Conservation (phyloP, 257 asterid species). For the Rubia yunnanensis region DNA sequence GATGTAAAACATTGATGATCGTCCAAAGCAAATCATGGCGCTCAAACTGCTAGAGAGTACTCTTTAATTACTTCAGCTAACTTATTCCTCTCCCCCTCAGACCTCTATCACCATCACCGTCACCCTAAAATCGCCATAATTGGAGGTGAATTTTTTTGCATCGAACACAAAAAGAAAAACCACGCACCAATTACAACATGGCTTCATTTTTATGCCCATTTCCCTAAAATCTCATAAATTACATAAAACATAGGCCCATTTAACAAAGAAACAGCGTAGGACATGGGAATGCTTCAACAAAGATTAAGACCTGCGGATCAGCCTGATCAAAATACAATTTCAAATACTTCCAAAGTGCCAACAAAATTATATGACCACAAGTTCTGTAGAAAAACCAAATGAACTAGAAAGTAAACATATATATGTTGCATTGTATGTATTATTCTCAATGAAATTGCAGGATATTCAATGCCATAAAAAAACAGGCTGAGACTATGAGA, state of each 20-base stretch:
- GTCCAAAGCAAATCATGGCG: conserved; percentile 1
- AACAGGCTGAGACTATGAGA: no score
- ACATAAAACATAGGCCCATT: background rate
- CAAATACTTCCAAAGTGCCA: background rate
- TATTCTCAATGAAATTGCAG: background rate
- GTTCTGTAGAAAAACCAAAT: background rate
- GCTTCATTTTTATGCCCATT: background rate
- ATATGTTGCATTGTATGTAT: background rate
- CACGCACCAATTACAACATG: background rate
- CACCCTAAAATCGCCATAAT: conserved; percentile 24
- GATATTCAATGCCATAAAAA: background rate
- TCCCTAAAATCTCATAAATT: background rate
- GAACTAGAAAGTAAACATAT: background rate
- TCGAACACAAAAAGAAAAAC: background rate
- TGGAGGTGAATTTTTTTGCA: background rate
- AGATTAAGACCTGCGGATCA: background rate
- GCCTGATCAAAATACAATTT: background rate
- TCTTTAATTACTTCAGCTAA: conserved; percentile 74
- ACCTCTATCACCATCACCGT: conserved; percentile 57
- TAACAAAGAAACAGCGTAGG: no score
- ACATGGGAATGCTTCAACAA: background rate
- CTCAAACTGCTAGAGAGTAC: conserved; percentile 58
- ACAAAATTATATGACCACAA: background rate
- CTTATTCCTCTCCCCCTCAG: conserved; percentile 66
- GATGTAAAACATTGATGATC: conserved; percentile 33